Percentiles rank a stretch among this genome's conserved stretches.
Evolutionary conservation across 2,329 filamentous ascomycete genomes (phyloP).

Genomic region (Xylaria sp.): DNA sequence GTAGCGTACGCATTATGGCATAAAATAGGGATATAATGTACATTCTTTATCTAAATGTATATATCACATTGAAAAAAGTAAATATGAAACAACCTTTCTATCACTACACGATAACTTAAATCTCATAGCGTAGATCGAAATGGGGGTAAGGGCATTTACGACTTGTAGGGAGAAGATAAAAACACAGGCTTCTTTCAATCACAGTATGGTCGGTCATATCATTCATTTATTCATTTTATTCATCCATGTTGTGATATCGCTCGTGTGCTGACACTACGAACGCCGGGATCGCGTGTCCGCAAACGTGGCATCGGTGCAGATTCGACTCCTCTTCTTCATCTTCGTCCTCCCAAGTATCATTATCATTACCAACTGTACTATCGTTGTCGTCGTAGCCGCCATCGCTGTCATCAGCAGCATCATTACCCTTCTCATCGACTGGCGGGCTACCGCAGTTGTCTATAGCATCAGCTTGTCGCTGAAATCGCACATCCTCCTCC

Average conservation of each 20-base stretch:
- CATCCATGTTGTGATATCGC: conserved; percentile 59
- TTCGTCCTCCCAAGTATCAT: conserved; percentile 44
- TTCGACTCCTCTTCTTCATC: conserved; percentile 49
- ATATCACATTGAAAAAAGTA: too few species aligned
- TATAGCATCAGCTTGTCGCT: background rate
- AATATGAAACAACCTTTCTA: background rate
- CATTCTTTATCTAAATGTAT: background rate
- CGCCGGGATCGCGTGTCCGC: conserved; percentile 63
- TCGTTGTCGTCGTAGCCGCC: conserved; percentile 19
- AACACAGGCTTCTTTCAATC: background rate
- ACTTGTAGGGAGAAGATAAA: background rate
- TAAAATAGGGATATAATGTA: conserved; percentile 17
- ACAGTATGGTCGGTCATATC: background rate
- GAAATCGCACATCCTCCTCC: background rate
- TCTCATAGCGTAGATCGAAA: background rate
- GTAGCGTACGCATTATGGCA: conserved; percentile 20
- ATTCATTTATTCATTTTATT: conserved; percentile 34
- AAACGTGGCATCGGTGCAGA: conserved; percentile 58
- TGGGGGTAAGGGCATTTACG: conserved; percentile 6
- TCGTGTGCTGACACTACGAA: conserved; percentile 70
- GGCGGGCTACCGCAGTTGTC: conserved; percentile 5
- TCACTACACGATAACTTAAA: background rate
- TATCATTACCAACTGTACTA: conserved; percentile 17
- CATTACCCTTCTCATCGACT: conserved; percentile 18
- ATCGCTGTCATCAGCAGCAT: background rate